phyloP scores from a whole-genome alignment of 2,329 filamentous ascomycete genomes.

The Fusarium subtropicale region DNA sequence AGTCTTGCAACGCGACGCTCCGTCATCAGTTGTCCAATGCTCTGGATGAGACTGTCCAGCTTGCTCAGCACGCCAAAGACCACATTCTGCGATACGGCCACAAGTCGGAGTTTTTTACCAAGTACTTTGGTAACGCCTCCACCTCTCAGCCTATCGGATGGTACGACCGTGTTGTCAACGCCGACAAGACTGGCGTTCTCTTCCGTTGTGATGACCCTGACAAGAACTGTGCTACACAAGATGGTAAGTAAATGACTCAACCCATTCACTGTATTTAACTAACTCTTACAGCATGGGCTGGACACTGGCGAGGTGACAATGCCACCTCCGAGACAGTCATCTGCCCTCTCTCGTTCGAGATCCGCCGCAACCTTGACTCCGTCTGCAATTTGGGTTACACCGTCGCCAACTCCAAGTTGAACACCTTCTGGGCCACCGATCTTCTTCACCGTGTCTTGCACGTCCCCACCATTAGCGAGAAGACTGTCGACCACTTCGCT shows the following conservation, averaged over 20 bases:
- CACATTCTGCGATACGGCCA: slow-evolving; percentile 70
- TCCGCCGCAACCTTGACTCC: slow-evolving; percentile 66
- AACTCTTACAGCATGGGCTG: slow-evolving; percentile 66
- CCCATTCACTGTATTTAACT: fast-evolving
- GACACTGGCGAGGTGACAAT: slow-evolving; percentile 75
- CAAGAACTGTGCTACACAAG: slow-evolving; percentile 67
- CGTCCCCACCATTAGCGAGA: slow-evolving; percentile 69
- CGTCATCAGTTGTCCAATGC: slow-evolving; percentile 65
- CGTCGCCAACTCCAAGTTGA: slow-evolving; percentile 65
- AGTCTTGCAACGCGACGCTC: slow-evolving; percentile 74
- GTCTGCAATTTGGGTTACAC: slow-evolving; percentile 73
- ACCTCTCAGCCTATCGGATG: slow-evolving; percentile 70
- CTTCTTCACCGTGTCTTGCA: slow-evolving; percentile 75
- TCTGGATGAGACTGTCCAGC: slow-evolving; percentile 67
- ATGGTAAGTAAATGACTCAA: slow-evolving; percentile 48
- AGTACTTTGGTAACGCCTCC: slow-evolving; percentile 73
- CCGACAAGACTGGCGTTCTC: slow-evolving; percentile 66
- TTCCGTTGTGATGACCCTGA: slow-evolving; percentile 79
- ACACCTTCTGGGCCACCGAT: slow-evolving; percentile 74
- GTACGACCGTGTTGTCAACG: slow-evolving; percentile 69
- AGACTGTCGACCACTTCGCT: slow-evolving; percentile 70
- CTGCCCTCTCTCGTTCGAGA: slow-evolving; percentile 70
- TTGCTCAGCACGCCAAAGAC: slow-evolving; percentile 71
- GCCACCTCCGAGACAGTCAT: slow-evolving; percentile 76
- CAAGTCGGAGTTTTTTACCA: slow-evolving; percentile 68